phyloP scores from a whole-genome alignment of 2,329 filamentous ascomycete genomes.

The Fusarium newnesense region DNA sequence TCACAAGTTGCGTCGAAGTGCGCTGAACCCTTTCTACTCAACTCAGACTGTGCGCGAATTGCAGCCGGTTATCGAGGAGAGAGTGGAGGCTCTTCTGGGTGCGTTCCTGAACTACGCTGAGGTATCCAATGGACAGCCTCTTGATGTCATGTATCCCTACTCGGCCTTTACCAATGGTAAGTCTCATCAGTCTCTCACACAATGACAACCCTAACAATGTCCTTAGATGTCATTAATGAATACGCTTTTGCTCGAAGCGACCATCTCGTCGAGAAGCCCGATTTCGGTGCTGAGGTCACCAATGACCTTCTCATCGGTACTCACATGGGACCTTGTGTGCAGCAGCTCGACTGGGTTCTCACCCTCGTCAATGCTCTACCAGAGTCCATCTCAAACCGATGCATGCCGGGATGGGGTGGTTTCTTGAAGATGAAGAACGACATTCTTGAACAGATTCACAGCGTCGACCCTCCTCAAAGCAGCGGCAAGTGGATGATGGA shows the following conservation, averaged over 20 bases:
- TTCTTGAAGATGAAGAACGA: conserved; percentile 54
- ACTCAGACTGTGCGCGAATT: conserved; percentile 51
- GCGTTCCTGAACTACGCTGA: conserved; percentile 46
- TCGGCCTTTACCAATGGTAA: conserved; percentile 53
- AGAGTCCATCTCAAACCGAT: conserved; percentile 49
- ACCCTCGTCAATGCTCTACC: conserved; percentile 50
- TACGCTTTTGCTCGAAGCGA: conserved; percentile 52
- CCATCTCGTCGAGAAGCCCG: conserved; percentile 48
- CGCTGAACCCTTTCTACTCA: conserved; percentile 52
- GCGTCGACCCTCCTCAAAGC: conserved; percentile 49
- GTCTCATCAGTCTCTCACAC: background rate
- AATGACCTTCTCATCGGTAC: conserved; percentile 52
- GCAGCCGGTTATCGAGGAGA: conserved; percentile 51
- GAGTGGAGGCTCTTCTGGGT: conserved; percentile 48
- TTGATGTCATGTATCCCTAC: conserved; percentile 52
- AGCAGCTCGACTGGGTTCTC: conserved; percentile 51
- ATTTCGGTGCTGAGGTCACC: conserved; percentile 51
- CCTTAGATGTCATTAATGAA: conserved; percentile 53
- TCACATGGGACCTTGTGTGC: conserved; percentile 50
- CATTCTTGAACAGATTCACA: conserved; percentile 49
- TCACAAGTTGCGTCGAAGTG: conserved; percentile 48
- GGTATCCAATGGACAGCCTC: conserved; percentile 40
- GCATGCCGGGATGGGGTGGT: conserved; percentile 50
- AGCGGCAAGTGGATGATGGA: conserved; percentile 49
- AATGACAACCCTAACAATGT: background rate